Evolutionary conservation across 768 basidiomycete genomes (phyloP).

Genomic region (Trametes cubensis): DNA sequence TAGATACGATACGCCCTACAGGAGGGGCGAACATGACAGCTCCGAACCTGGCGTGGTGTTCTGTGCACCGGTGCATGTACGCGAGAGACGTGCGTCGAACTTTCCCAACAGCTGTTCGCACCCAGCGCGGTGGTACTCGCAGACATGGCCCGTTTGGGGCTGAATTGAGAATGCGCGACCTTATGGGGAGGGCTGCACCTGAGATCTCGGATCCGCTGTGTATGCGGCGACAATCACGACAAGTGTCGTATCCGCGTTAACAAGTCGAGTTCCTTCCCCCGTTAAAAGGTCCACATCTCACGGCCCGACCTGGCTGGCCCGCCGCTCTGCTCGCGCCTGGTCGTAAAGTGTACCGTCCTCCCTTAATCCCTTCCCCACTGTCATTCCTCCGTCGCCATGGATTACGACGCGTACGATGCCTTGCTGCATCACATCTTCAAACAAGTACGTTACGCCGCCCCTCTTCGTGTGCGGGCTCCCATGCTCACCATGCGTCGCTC

Average conservation of each 20-base stretch:
- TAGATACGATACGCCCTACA: conserved; percentile 4
- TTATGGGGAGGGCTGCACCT: background rate
- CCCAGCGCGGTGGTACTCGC: background rate
- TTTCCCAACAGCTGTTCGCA: conserved; percentile 4
- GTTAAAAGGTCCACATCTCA: conserved; percentile 12
- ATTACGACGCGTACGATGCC: conserved; percentile 82
- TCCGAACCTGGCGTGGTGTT: background rate
- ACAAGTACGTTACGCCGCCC: conserved; percentile 48
- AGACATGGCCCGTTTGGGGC: background rate
- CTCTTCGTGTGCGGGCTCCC: conserved; percentile 10
- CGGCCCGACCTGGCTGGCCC: conserved; percentile 9
- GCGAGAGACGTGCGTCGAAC: conserved; percentile 7
- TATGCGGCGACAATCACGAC: conserved; percentile 6
- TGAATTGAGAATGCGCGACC: conserved; percentile 8
- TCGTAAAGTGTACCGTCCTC: conserved; percentile 16
- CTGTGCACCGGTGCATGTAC: background rate
- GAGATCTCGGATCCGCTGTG: conserved; percentile 12
- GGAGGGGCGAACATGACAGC: background rate
- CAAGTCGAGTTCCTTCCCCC: background rate
- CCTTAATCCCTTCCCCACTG: conserved; percentile 21
- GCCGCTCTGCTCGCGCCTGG: conserved; percentile 19
- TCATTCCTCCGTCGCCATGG: conserved; percentile 44
- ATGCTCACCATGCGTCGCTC: conserved; percentile 1
- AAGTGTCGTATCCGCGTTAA: background rate
- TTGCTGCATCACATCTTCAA: conserved; percentile 80